A percentile compares a stretch with the other conserved stretches of the same genome.
These are phyloP conservation scores for Aspergillus taichungensis DNA, from an alignment of 495 filamentous ascomycete species.

Conservation along the genomic window DNA sequence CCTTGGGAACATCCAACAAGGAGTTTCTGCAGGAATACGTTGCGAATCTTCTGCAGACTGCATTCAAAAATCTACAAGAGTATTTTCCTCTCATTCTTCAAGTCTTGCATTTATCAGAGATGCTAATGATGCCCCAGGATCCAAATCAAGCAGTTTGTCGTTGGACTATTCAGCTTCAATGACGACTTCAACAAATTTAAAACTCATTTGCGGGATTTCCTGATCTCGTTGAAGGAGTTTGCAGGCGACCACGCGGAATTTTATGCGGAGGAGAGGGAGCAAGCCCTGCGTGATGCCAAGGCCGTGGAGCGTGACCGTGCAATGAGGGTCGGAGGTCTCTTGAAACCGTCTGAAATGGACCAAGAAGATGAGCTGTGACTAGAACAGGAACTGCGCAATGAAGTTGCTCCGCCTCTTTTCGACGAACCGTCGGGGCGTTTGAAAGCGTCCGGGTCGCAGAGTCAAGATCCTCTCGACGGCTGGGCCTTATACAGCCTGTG, in stretches of 20 bases:
- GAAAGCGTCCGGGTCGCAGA: slow-evolving; percentile 2
- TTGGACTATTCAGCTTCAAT: slow-evolving; percentile 74
- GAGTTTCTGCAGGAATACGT: slow-evolving; percentile 86
- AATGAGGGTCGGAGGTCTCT: slow-evolving; percentile 83
- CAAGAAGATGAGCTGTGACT: slow-evolving; percentile 92
- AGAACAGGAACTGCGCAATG: slow-evolving; percentile 52
- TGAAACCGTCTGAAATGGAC: slow-evolving; percentile 90
- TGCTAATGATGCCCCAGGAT: slow-evolving; percentile 46
- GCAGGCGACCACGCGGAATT: slow-evolving; percentile 75
- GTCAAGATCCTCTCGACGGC: slow-evolving; percentile 27
- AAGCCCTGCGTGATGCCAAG: slow-evolving; percentile 66
- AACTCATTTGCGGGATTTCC: slow-evolving; percentile 87
- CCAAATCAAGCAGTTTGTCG: slow-evolving; percentile 83
- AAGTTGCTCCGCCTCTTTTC: slow-evolving; percentile 29
- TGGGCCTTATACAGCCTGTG: slow-evolving; percentile 35
- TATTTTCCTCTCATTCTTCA: slow-evolving; percentile 39
- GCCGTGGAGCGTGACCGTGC: slow-evolving; percentile 75
- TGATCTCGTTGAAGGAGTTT: slow-evolving; percentile 95
- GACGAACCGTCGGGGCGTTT: slow-evolving; percentile 5
- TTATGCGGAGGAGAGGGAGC: slow-evolving; percentile 90
- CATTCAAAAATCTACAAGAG: slow-evolving; percentile 89
- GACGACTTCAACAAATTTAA: slow-evolving; percentile 83
- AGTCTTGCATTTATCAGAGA: background rate
- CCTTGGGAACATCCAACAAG: slow-evolving; percentile 73
- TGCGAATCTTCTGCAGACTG: slow-evolving; percentile 73